Base-by-base conservation (phyloP, 116 monocot genomes). In the Posidonia oceanica region DNA sequence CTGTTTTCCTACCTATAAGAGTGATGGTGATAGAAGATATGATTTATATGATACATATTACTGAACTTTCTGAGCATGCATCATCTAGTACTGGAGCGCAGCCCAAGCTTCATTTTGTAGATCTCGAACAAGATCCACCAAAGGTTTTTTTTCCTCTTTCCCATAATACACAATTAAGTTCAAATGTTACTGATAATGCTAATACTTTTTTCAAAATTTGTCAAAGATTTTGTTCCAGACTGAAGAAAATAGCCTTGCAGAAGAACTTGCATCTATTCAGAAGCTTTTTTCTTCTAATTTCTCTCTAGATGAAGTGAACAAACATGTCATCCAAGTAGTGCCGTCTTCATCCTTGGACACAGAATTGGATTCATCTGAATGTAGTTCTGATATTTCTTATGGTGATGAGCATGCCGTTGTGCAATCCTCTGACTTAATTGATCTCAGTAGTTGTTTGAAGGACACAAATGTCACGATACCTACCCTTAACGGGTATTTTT, bases 21-120 rank as follows among this genome's bases (percentile, higher is more conserved):
- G 71, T 91, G 58, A 84, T 91, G 88, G 63, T 95, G 41, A 81
- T 95, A 73, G 83, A 86, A 71, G 94, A 95, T 36, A 91, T 91
- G 88, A 83, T 83, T 69, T 95, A 91, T 70, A 75, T 95, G 14
- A 78, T 88, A 60, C 88, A 95, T 81, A 68, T 74, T n/a, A 68
- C 72, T 69, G 88, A 58, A 74, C 86, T 91, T 78, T 73, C 86
- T 54, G 80, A 84, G 61, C 67, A 80, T 70, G 66, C 72, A 16
- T 65, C 39, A 14, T 78, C 72, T 62, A 73, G 59, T 74, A 64
- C 80, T 54, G 79, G 67, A 22, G 73, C 64, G 39, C 74, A 78
- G 66, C 48, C 63, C 4, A 72, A 83, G 20, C 75, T 80, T 52
- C 69, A 54, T 69, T 88, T 95, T 68, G 71, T 95, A 60, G 83